Evolutionary conservation across 805 yeast genomes (phyloP).

Genomic region (Saccharomyces jurei): DNA sequence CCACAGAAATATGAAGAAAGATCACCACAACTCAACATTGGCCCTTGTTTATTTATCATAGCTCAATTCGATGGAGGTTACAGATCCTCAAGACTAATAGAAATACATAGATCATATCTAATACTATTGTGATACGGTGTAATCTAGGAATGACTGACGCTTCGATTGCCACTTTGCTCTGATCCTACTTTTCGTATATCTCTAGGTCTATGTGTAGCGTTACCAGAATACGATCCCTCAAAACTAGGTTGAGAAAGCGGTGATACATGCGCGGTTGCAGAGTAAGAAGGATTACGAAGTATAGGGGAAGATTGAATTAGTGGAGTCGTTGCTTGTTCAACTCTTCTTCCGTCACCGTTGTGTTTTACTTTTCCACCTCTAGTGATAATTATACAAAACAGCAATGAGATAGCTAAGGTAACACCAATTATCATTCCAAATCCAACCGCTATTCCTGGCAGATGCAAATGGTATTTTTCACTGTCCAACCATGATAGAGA

Average conservation of each 20-base stretch:
- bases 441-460: constrained; percentile 62
- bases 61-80: background rate
- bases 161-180: background rate
- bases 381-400: constrained; percentile 9
- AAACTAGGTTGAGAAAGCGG: background rate
- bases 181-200: background rate
- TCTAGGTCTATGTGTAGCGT: background rate
- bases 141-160: background rate
- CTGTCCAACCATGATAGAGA: constrained; percentile 52
- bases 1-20: too few species aligned
- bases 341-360: background rate
- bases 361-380: constrained; percentile 1
- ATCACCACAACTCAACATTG: too few species aligned
- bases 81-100: too few species aligned
- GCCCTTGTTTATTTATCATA: background rate
- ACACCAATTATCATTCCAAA: constrained; percentile 61
- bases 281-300: background rate
- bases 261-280: background rate
- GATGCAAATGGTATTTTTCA: constrained; percentile 46
- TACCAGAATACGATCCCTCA: background rate
- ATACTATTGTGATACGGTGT: background rate
- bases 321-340: background rate
- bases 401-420: constrained; percentile 20
- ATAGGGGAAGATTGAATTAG: background rate
- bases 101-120: background rate